phyloP scores from a whole-genome alignment of 2,329 filamentous ascomycete species.

The Gnomoniopsis sp. region DNA sequence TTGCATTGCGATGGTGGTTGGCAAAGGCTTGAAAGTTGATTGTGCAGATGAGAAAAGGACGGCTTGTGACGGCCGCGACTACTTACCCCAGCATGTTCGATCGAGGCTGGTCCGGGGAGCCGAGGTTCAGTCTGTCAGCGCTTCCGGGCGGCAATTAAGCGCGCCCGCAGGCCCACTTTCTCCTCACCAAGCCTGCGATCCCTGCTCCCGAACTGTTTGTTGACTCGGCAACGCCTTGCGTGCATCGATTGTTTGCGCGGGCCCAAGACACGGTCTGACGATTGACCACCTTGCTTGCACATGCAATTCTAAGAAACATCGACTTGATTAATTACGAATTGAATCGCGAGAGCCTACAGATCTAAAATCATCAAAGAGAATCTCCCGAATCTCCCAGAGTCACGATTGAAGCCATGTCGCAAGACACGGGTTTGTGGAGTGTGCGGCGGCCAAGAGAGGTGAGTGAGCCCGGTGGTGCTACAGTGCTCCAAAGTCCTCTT shows the following conservation, averaged over 20 bases:
- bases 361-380: not conserved
- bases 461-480: constrained; percentile 30
- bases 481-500: not conserved
- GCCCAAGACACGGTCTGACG: constrained; percentile 1
- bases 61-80: constrained; percentile 3
- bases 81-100: not conserved
- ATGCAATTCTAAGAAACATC: not conserved
- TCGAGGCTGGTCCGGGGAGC: not conserved
- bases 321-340: not conserved
- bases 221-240: constrained; percentile 16
- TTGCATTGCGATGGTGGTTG: constrained; percentile 5
- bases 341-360: not conserved
- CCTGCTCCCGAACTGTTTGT: constrained; percentile 2
- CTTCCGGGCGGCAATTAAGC: not conserved
- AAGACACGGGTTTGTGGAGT: constrained; percentile 85
- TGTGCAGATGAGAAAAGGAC: constrained; percentile 5
- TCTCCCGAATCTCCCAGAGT: not conserved
- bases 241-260: not conserved
- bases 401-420: constrained; percentile 62
- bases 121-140: not conserved
- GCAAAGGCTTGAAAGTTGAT: not conserved
- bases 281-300: constrained; percentile 2
- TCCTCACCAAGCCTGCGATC: not conserved
- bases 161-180: not conserved
- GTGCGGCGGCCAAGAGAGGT: constrained; percentile 91